A percentile compares a stretch with the other conserved stretches of the same genome.
Evolutionary conservation across 352 stramenopile genomes (phyloP).

Genomic region (Globisporangium cylindrosporum): DNA sequence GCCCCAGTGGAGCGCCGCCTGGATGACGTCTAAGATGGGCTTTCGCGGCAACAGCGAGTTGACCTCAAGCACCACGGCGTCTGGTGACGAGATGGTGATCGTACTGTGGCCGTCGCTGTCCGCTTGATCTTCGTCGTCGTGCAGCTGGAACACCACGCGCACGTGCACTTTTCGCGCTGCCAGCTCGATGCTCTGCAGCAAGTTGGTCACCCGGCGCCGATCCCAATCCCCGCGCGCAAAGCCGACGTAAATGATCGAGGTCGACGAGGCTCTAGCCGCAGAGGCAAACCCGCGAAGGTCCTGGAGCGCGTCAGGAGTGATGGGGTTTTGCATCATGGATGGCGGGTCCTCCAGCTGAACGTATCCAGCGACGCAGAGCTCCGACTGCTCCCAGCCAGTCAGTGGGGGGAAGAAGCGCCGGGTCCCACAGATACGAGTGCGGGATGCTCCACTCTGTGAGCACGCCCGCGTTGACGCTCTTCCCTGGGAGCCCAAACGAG

Average conservation of each 20-base stretch:
- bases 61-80: conserved; percentile 39
- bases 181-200: conserved; percentile 41
- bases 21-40: conserved; percentile 33
- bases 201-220: conserved; percentile 27
- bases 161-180: conserved; percentile 35
- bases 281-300: no score
- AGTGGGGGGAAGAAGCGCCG: conserved; percentile 46
- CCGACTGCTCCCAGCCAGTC: conserved; percentile 47
- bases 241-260: conserved; percentile 51
- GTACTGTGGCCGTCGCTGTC: neutral
- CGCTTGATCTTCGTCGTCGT: conserved; percentile 28
- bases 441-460: conserved; percentile 56
- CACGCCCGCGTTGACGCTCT: conserved; percentile 33
- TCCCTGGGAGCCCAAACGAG: conserved; percentile 46
- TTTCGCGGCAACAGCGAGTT: conserved; percentile 33
- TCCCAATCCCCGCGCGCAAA: conserved; percentile 51
- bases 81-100: no score
- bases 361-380: conserved; percentile 56
- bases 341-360: conserved; percentile 33
- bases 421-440: conserved; percentile 75
- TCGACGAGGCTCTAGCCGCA: conserved; percentile 10
- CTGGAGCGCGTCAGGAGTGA: conserved; percentile 24
- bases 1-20: conserved; percentile 49
- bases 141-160: conserved; percentile 55
- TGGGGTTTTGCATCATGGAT: conserved; percentile 13